Conservation (phyloP, 2,329 filamentous ascomycete genomes). For the Botryosphaeria agaves region DNA sequence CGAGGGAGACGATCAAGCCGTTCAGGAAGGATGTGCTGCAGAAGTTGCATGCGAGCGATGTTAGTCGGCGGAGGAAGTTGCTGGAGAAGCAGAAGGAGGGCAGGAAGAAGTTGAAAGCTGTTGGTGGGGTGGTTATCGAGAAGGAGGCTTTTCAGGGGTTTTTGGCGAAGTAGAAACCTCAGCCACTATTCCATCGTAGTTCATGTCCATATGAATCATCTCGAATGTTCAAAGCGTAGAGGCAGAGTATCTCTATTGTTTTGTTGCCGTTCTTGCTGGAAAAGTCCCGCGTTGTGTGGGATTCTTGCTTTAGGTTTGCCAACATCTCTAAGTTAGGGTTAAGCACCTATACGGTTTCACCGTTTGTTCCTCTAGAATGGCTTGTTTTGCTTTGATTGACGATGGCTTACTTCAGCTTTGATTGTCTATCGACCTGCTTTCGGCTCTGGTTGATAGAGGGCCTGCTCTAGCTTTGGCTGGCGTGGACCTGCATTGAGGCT, state of each 20-base stretch:
- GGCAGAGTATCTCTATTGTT: background rate
- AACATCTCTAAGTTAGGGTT: background rate
- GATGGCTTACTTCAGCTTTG: too few species aligned
- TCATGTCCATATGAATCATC: too few species aligned
- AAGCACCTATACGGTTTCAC: background rate
- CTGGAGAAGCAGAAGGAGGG: slow-evolving; percentile 96
- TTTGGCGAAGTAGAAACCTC: slow-evolving; percentile 51
- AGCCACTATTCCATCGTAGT: too few species aligned
- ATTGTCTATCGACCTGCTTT: too few species aligned
- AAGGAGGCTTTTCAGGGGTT: slow-evolving; percentile 93
- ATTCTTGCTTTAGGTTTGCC: background rate
- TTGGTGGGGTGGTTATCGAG: slow-evolving; percentile 87
- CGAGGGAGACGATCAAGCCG: slow-evolving; percentile 86
- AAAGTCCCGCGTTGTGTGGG: background rate
- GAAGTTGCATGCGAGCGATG: slow-evolving; percentile 84
- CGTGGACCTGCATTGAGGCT: too few species aligned
- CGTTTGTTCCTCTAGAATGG: too few species aligned
- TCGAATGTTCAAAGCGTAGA: too few species aligned
- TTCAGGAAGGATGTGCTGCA: slow-evolving; percentile 90
- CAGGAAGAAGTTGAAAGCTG: slow-evolving; percentile 65
- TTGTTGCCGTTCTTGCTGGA: background rate
- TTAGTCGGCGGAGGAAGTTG: slow-evolving; percentile 66
- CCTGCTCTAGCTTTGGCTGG: too few species aligned
- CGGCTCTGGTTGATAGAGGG: too few species aligned
- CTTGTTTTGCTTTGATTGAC: too few species aligned